phyloP scores from a whole-genome alignment of 257 asterid species.

The Solanum paucissectum region DNA sequence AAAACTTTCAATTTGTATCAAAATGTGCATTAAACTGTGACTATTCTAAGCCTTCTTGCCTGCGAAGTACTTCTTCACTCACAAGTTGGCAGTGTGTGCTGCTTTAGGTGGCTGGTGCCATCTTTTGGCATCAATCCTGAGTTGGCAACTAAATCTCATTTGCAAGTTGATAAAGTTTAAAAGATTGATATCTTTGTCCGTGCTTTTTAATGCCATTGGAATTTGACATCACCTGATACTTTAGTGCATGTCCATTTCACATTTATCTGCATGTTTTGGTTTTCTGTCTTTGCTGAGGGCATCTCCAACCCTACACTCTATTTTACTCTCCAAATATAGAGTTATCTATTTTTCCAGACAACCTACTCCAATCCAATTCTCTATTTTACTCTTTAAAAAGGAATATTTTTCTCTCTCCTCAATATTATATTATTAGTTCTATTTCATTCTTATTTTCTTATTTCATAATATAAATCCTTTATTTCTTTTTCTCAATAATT shows the following conservation, averaged over 20 bases:
- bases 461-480: too few species aligned
- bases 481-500: too few species aligned
- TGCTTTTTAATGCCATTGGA: not conserved
- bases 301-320: too few species aligned
- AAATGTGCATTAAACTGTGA: not conserved
- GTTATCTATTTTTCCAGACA: too few species aligned
- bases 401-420: too few species aligned
- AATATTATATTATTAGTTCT: too few species aligned
- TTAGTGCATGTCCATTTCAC: not conserved
- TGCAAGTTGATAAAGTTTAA: not conserved
- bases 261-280: not conserved
- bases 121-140: not conserved
- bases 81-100: not conserved
- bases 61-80: not conserved
- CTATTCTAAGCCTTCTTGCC: not conserved
- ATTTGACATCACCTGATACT: not conserved
- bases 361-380: too few species aligned
- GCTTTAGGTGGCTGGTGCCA: not conserved
- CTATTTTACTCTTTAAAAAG: too few species aligned
- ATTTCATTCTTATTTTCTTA: too few species aligned
- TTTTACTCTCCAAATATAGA: too few species aligned
- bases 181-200: not conserved
- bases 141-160: not conserved
- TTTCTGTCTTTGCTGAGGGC: not conserved
- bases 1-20: not conserved